Evolutionary conservation across 148 eudicot genomes (phyloP), one percentile per base, ranked within the genome.

Genomic region (Suaeda aralocaspica): DNA sequence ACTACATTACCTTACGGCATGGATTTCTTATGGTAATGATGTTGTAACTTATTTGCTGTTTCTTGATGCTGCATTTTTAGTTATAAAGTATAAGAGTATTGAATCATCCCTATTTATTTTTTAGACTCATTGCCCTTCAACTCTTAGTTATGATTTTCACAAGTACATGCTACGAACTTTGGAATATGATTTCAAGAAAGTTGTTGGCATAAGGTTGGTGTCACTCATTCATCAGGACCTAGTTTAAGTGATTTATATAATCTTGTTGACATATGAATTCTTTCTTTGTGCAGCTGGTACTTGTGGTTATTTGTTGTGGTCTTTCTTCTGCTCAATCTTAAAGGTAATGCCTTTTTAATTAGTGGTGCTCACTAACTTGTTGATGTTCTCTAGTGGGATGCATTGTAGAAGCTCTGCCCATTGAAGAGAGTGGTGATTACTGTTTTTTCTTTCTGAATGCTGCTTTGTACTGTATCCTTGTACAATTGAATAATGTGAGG

Each of bases 261-360:
- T 6, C 30, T 49, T 29, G 21, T 46, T 56, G 51, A 73, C 70
- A 31, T 46, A 44, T 36, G 14, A 67, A 61, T 64, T 24, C 28
- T 71, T 64, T 70, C 33, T 66, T 66, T 73, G 29, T 80, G 80
- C 84, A 93, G 98, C 84, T 93, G 95, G 98, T 88, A 82, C 80
- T 82, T 93, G 83, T 93, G 98, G 98, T 83, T 84, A 64, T 93
- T 93, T 79, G 98, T 90, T 60, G 92, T 93, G 49, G 21, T 93
- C 59, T 93, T 93, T 83, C 78, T 93, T 88, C 82, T 93, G 69
- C 55, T 93, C 60, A 86, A 93, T 72, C 74, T 93, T 16, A 70
- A 76, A 82, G 98, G 98, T 93, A 85, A 15, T 18, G 26, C 26
- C 64, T 68, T 49, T n/a, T 71, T 3, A 9, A 21, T 52, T 28